Evolutionary conservation across 257 asterid species (phyloP).

Genomic region (Mitragyna speciosa): DNA sequence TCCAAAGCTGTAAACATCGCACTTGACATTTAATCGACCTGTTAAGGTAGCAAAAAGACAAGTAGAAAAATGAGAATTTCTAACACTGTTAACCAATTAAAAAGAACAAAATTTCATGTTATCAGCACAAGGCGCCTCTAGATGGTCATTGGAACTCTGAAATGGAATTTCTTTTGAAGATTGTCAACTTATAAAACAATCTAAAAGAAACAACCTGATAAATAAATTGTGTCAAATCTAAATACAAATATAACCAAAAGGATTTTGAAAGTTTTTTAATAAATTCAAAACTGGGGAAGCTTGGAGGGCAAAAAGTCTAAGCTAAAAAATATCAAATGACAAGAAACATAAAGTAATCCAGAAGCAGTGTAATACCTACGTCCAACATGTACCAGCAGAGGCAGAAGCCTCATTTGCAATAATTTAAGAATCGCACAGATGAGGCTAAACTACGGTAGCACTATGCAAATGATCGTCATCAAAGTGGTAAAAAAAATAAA

Average conservation of each 20-base stretch:
- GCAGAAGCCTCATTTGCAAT: background rate
- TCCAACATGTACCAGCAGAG: background rate
- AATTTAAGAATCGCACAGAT: too few relatives aligned
- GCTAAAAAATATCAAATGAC: too few relatives aligned
- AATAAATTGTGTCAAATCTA: too few relatives aligned
- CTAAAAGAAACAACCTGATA: background rate
- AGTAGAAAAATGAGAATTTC: background rate
- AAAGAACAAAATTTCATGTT: background rate
- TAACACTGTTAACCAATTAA: background rate
- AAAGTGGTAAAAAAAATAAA: background rate
- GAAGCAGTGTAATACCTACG: background rate
- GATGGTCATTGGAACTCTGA: background rate
- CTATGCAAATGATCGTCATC: background rate
- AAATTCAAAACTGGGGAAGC: background rate
- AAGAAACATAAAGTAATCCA: background rate
- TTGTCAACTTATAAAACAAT: too few relatives aligned
- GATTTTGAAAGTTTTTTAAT: background rate
- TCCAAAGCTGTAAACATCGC: conserved; percentile 45
- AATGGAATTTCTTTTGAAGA: too few relatives aligned
- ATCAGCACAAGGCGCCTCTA: background rate
- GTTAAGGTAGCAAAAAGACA: background rate
- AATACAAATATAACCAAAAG: background rate
- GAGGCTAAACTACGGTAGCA: background rate
- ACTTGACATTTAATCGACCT: conserved; percentile 39
- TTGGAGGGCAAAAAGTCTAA: background rate